These are phyloP conservation scores for Fagus sylvatica DNA, from an alignment of 306 rosid genomes.

Conservation along the genomic window DNA sequence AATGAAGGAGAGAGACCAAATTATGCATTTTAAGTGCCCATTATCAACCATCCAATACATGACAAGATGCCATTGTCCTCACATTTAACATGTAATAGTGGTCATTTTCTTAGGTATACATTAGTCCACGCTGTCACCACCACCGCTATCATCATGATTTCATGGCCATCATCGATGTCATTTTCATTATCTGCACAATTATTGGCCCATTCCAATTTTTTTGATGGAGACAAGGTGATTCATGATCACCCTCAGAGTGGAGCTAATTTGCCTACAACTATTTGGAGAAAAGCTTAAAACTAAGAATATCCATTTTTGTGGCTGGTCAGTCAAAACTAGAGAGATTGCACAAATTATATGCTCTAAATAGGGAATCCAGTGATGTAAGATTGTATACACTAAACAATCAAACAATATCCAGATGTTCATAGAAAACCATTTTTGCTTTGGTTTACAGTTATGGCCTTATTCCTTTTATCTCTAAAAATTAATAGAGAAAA, in stretches of 20 bases:
- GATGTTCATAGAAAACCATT: no score
- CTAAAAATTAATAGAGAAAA: neutral
- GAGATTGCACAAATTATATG: neutral
- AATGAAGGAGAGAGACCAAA: no score
- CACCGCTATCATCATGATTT: conserved; percentile 14
- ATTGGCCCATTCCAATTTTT: neutral
- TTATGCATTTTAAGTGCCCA: neutral
- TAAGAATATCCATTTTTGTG: neutral
- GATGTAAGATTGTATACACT: neutral
- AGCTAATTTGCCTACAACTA: neutral
- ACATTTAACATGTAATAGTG: conserved; percentile 14
- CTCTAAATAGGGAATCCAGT: neutral
- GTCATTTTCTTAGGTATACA: conserved; percentile 36
- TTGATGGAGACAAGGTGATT: neutral
- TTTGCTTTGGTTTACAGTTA: no score
- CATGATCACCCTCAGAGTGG: neutral
- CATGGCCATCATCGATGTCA: conserved; percentile 30
- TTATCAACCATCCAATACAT: conserved; percentile 8
- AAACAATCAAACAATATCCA: no score
- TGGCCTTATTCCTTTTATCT: no score
- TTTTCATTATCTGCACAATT: conserved; percentile 33
- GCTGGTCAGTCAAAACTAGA: neutral
- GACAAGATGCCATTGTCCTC: conserved; percentile 31
- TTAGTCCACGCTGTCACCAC: conserved; percentile 19
- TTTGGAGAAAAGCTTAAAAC: neutral